Percentiles rank a stretch among this genome's conserved stretches.
Conservation (phyloP, 2,329 filamentous ascomycete species). For the Aspergillus vadensis region DNA sequence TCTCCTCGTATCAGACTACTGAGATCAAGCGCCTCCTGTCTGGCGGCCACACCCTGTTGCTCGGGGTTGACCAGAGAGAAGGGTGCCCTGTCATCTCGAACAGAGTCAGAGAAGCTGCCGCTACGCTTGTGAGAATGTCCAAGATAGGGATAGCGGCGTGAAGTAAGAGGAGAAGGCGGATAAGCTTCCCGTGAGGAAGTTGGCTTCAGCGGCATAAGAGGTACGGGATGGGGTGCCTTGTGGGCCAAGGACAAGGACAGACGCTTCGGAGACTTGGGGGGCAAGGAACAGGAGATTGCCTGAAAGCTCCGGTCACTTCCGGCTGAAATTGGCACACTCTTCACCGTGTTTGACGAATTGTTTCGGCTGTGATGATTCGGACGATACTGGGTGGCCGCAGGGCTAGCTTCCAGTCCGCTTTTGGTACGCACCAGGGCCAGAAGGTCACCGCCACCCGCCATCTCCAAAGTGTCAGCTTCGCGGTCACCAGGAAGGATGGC, state of each 20-base stretch:
- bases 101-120: slow-evolving; percentile 82
- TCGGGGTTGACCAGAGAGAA: slow-evolving; percentile 51
- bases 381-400: slow-evolving; percentile 13
- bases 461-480: slow-evolving; percentile 50
- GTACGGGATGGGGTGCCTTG: slow-evolving; percentile 46
- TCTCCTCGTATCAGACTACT: slow-evolving; percentile 87
- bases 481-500: slow-evolving; percentile 77
- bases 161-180: slow-evolving; percentile 32
- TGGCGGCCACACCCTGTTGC: slow-evolving; percentile 45
- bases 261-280: slow-evolving; percentile 49
- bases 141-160: slow-evolving; percentile 51
- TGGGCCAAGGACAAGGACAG: slow-evolving; percentile 35
- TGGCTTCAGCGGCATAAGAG: slow-evolving; percentile 37
- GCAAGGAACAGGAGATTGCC: slow-evolving; percentile 62
- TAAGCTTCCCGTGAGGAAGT: slow-evolving; percentile 32
- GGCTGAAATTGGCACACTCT: slow-evolving; percentile 40
- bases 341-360: slow-evolving; percentile 37
- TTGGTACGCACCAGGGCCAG: slow-evolving; percentile 21
- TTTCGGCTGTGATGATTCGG: slow-evolving; percentile 36
- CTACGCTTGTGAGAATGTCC: slow-evolving; percentile 73
- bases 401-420: slow-evolving; percentile 8
- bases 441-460: slow-evolving; percentile 24
- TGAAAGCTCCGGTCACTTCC: slow-evolving; percentile 57
- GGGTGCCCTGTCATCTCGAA: slow-evolving; percentile 67
- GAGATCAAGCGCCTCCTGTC: slow-evolving; percentile 68